Conservation (phyloP, 163 green algal genomes). For the Chlorella variabilis region DNA sequence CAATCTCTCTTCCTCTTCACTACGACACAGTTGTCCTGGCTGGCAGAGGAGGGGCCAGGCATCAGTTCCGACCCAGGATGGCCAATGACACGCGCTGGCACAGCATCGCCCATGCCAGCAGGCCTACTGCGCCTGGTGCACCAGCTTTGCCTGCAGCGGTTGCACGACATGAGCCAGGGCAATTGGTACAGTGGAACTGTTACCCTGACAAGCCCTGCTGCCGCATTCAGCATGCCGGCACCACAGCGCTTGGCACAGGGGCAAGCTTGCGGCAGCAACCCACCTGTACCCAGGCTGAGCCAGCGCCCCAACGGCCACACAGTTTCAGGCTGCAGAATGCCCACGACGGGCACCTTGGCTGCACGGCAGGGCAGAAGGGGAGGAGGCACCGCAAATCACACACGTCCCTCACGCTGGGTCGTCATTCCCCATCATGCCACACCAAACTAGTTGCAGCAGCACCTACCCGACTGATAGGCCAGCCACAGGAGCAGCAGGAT, state of each 20-base stretch:
- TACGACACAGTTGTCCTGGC: too few relatives aligned
- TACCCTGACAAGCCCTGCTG: too few relatives aligned
- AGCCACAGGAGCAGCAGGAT: conserved; percentile 16
- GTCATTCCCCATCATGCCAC: too few relatives aligned
- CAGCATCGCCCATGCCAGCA: conserved; percentile 44
- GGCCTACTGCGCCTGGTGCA: conserved; percentile 23
- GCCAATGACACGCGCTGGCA: conserved; percentile 38
- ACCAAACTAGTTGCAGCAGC: background rate
- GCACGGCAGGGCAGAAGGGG: background rate
- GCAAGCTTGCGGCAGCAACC: background rate
- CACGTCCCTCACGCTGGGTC: too few relatives aligned
- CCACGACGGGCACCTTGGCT: conserved; percentile 11
- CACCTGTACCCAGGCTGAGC: conserved; percentile 32
- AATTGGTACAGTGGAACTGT: too few relatives aligned
- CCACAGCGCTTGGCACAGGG: too few relatives aligned
- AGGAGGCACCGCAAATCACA: too few relatives aligned
- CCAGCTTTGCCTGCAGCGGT: conserved; percentile 23
- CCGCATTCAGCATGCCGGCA: too few relatives aligned
- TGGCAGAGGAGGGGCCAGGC: background rate
- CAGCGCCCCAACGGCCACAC: conserved; percentile 40
- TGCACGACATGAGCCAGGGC: background rate
- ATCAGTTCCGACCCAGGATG: conserved; percentile 14
- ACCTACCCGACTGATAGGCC: conserved; percentile 5
- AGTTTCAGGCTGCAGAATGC: background rate
- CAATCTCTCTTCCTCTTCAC: too few relatives aligned